These are phyloP conservation scores for Pleurotus pulmonarius DNA, from an alignment of 768 basidiomycete species.

Conservation along the genomic window DNA sequence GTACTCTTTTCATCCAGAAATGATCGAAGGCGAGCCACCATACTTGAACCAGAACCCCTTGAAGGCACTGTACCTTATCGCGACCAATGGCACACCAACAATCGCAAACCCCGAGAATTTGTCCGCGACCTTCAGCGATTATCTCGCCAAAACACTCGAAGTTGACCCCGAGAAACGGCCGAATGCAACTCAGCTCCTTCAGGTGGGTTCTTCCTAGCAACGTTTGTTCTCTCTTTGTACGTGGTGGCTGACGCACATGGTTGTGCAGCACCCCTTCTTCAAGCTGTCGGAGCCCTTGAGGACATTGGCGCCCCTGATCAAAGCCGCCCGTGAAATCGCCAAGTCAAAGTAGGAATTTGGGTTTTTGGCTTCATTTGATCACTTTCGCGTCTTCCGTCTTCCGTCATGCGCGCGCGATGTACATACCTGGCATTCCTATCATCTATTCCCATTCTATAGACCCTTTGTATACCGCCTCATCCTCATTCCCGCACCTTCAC, in stretches of 20 bases:
- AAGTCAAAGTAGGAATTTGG: slow-evolving; percentile 44
- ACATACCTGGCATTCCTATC: background rate
- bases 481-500: background rate
- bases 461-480: background rate
- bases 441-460: slow-evolving; percentile 7
- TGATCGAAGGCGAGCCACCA: slow-evolving; percentile 98
- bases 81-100: slow-evolving; percentile 95
- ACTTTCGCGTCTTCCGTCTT: too few relatives aligned
- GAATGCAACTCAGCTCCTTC: slow-evolving; percentile 73
- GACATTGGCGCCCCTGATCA: slow-evolving; percentile 86
- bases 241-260: slow-evolving; percentile 1
- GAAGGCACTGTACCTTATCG: slow-evolving; percentile 96
- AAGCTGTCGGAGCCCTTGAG: slow-evolving; percentile 81
- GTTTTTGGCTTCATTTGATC: too few relatives aligned
- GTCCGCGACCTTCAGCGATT: slow-evolving; percentile 81
- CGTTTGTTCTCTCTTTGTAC: slow-evolving; percentile 7
- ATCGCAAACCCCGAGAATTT: slow-evolving; percentile 84
- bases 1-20: slow-evolving; percentile 51
- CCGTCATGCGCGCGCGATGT: background rate
- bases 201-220: slow-evolving; percentile 40
- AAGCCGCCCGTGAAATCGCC: slow-evolving; percentile 84
- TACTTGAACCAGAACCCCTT: slow-evolving; percentile 96
- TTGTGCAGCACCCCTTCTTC: slow-evolving; percentile 79
- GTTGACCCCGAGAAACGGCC: slow-evolving; percentile 96
- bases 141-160: slow-evolving; percentile 82